Evolutionary conservation across 1,284 basidiomycete genomes (phyloP).

Genomic region (Golubevia pallescens): DNA sequence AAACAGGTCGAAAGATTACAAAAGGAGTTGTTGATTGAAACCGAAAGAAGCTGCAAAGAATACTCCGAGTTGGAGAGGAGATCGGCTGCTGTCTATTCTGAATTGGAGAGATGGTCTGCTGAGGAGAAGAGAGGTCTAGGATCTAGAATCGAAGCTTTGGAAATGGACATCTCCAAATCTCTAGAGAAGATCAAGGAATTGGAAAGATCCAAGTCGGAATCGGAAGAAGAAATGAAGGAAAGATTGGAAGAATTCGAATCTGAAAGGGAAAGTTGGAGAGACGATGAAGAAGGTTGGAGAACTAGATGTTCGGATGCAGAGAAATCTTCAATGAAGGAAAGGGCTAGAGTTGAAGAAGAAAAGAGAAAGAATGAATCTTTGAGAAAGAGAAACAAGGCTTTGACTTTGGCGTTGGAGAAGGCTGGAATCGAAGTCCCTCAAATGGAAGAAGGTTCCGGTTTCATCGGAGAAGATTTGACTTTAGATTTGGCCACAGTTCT

Average conservation of each 20-base stretch:
- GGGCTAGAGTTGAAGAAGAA: slow-evolving; percentile 35
- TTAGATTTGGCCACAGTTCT: slow-evolving; percentile 24
- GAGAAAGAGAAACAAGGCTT: slow-evolving; percentile 31
- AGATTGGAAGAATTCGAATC: slow-evolving; percentile 41
- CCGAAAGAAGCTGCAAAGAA: slow-evolving; percentile 26
- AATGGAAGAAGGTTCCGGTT: neutral
- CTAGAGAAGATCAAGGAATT: neutral
- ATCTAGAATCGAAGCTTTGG: slow-evolving; percentile 29
- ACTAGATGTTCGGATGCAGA: slow-evolving; percentile 51
- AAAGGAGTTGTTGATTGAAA: slow-evolving; percentile 31
- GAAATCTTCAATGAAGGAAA: slow-evolving; percentile 33
- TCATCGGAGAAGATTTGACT: slow-evolving; percentile 18
- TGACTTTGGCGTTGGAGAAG: slow-evolving; percentile 28
- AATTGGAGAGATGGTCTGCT: slow-evolving; percentile 40
- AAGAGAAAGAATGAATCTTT: slow-evolving; percentile 28
- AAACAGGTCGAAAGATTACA: slow-evolving; percentile 37
- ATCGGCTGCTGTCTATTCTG: slow-evolving; percentile 15
- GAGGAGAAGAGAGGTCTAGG: slow-evolving; percentile 35
- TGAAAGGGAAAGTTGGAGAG: slow-evolving; percentile 53
- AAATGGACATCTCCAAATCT: slow-evolving; percentile 6
- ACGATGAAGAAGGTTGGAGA: slow-evolving; percentile 59
- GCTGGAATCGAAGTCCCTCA: slow-evolving; percentile 15
- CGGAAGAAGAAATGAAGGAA: slow-evolving; percentile 22
- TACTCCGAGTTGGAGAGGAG: neutral
- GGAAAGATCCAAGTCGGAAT: slow-evolving; percentile 9